Evolutionary conservation across 139 green algal species (phyloP).

Genomic region (Micractinium sp.): DNA sequence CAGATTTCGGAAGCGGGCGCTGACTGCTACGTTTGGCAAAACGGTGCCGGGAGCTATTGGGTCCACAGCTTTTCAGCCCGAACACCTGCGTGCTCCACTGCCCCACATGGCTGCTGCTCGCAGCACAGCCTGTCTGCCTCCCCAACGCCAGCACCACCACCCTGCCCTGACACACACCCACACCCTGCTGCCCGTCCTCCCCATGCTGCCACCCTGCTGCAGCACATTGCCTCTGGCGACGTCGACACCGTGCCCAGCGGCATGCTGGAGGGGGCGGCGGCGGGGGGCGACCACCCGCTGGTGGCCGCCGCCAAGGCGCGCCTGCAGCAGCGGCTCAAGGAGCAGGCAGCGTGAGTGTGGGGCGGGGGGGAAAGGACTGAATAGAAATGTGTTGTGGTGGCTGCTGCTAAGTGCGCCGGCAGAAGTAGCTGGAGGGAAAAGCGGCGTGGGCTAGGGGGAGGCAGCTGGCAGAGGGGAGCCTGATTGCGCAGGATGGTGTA

Average conservation of each 20-base stretch:
- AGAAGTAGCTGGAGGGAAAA: no score
- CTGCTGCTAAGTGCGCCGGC: background rate
- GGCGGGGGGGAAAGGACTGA: background rate
- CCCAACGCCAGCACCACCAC: no score
- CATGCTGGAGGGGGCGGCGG: background rate
- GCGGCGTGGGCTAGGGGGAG: no score
- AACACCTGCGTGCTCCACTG: no score
- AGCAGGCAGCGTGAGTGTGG: slow-evolving; percentile 37
- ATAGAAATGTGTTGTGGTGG: background rate
- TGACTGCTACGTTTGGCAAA: background rate
- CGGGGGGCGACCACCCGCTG: slow-evolving; percentile 42
- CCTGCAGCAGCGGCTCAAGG: slow-evolving; percentile 41
- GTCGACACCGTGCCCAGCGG: slow-evolving; percentile 2
- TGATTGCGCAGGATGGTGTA: no score
- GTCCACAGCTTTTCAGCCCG: background rate
- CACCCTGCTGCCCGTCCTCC: background rate
- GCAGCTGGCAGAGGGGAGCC: no score
- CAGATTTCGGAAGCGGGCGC: background rate
- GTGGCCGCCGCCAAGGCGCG: slow-evolving; percentile 39
- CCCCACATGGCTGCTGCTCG: no score
- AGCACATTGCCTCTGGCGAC: slow-evolving; percentile 11
- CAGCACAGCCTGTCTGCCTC: no score
- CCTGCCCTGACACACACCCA: background rate
- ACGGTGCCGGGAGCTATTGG: background rate
- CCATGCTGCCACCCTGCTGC: background rate